Percentiles rank a stretch among this genome's conserved stretches.
phyloP scores from a whole-genome alignment of 2,329 filamentous ascomycete species.

The Talaromyces sp. region DNA sequence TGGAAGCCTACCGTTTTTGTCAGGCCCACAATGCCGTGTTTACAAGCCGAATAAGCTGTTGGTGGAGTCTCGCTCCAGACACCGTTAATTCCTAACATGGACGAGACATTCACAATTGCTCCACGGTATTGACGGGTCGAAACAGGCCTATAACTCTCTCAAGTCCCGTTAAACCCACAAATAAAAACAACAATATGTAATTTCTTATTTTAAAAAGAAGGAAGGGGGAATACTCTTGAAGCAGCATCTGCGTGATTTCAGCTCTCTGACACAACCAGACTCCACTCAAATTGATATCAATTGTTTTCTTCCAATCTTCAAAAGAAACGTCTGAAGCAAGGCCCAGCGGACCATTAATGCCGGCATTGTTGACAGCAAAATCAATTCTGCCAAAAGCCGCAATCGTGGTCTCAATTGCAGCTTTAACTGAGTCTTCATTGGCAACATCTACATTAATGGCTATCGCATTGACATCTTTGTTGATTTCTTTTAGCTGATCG shows the following conservation, averaged over 20 bases:
- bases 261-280: neutral
- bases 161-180: neutral
- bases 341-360: constrained; percentile 66
- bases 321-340: constrained; percentile 46
- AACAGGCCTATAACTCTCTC: neutral
- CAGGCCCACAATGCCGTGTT: neutral
- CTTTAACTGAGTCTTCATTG: neutral
- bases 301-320: neutral
- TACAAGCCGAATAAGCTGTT: neutral
- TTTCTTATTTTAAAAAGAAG: neutral
- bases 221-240: neutral
- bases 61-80: neutral
- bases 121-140: neutral
- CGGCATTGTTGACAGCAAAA: neutral
- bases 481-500: neutral
- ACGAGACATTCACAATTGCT: neutral
- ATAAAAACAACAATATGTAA: neutral
- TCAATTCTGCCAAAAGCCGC: neutral
- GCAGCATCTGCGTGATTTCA: neutral
- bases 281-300: neutral
- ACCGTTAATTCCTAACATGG: neutral
- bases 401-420: neutral
- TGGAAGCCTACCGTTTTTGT: neutral
- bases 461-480: neutral
- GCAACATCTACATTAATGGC: neutral